Evolutionary conservation across 352 stramenopile genomes (phyloP).

Genomic region (Halophytophthora batemanensis): DNA sequence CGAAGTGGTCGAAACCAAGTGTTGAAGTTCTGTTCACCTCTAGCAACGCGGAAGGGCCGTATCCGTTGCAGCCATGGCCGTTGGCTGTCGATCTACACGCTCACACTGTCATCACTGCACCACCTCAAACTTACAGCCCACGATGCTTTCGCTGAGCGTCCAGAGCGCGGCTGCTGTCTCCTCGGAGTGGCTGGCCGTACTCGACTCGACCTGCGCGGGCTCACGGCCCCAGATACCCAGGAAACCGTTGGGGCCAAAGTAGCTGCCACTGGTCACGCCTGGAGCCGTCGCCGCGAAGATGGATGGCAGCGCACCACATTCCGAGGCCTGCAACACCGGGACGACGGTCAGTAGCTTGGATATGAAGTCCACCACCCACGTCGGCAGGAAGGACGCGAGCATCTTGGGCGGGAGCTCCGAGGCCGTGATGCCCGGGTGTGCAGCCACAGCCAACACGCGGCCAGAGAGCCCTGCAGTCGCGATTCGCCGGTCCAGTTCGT

Average conservation of each 20-base stretch:
- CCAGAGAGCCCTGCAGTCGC: constrained; percentile 13
- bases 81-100: too few relatives aligned
- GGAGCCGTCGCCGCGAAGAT: constrained; percentile 30
- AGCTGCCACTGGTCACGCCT: constrained; percentile 17
- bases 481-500: constrained; percentile 38
- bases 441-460: constrained; percentile 30
- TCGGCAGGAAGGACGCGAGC: constrained; percentile 20
- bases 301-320: constrained; percentile 24
- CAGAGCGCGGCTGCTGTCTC: constrained; percentile 27
- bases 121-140: constrained; percentile 20
- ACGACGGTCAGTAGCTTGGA: constrained; percentile 23
- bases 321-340: constrained; percentile 33
- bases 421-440: constrained; percentile 28
- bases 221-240: constrained; percentile 20
- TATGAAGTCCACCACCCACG: constrained; percentile 24
- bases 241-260: constrained; percentile 32
- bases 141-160: constrained; percentile 33
- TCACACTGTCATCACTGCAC: not conserved
- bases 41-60: too few relatives aligned
- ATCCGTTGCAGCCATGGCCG: too few relatives aligned
- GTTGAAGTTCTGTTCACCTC: too few relatives aligned
- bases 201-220: constrained; percentile 25
- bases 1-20: too few relatives aligned
- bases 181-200: constrained; percentile 26
- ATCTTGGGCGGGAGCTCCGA: constrained; percentile 27